Evolutionary conservation across 495 filamentous ascomycete species (phyloP), one percentile per base, ranked within the genome.

Genomic region (Evansstolkia leycettana): DNA sequence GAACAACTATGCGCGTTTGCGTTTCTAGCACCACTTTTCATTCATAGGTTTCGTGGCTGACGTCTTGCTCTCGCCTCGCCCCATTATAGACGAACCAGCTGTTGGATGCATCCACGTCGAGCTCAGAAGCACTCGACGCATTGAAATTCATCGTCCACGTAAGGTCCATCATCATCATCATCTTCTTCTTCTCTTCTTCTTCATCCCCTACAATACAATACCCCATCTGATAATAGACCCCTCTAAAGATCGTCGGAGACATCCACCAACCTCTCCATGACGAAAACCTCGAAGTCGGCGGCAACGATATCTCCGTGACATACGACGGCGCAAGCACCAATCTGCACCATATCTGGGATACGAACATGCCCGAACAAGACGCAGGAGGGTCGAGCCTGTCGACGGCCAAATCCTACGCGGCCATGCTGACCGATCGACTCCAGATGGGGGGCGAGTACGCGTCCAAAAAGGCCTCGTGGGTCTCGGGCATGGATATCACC

Each of bases 321-420:
- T 81, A 69, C 48, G 48, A 65, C 23, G 65, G 67, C 11, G 56
- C 62, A 17, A 43, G 35, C 12, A 74, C 72, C 13, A 81, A 81
- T 39, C 59, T 82, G 3, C 77, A 82, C 49, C 48, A 72, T 2
- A 59, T 65, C 36, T 81, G 78, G 77, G 77, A 81, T 50, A 78
- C 67, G 15, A 53, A 70, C 26, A 80, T 82, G 50, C 73, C 76
- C 10, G 65, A 76, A 41, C 56, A 71, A 20, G 44, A 67, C 32
- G 55, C 70, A 0, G 72, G 71, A 24, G 54, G 52, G 0, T 40
- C 47, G 16, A 42, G 47, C 7, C 51, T 65, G 1, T 36, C 52
- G 1, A 50, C 52, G 24, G 48, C 66, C 2, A 34, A 53, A 23
- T 31, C 43, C 1, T 68, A 57, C 40, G 60, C 64, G 1, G 36